Evolutionary conservation across 768 basidiomycete genomes (phyloP).

Genomic region (Lactifluus pinguis): DNA sequence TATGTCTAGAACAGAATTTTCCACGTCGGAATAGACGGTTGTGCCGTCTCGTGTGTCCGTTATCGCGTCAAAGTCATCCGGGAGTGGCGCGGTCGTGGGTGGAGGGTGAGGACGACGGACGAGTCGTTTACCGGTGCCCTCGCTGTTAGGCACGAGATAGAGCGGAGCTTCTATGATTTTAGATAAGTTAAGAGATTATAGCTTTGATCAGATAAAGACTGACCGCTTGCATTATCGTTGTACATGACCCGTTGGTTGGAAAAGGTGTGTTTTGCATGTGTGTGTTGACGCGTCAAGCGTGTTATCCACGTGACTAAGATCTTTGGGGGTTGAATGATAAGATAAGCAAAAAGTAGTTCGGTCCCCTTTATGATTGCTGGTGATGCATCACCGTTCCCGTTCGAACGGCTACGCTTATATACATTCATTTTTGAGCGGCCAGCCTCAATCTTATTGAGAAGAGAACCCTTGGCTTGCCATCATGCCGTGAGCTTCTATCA

Average conservation of each 20-base stretch:
- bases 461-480: background rate
- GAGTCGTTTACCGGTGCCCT: conserved; percentile 30
- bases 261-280: background rate
- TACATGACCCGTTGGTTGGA: conserved; percentile 8
- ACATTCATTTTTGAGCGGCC: background rate
- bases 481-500: background rate
- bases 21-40: conserved; percentile 13
- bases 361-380: background rate
- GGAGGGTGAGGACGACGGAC: conserved; percentile 33
- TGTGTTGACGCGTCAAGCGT: background rate
- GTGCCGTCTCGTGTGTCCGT: conserved; percentile 20
- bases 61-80: conserved; percentile 35
- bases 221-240: conserved; percentile 19
- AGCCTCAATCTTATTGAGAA: background rate
- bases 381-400: background rate
- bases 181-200: background rate
- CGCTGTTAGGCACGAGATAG: conserved; percentile 34
- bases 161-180: conserved; percentile 12
- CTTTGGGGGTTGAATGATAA: too few relatives aligned
- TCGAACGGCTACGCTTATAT: background rate
- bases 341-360: too few relatives aligned
- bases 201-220: background rate
- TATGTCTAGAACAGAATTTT: conserved; percentile 15
- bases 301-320: background rate
- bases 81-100: conserved; percentile 31